Evolutionary conservation across 352 stramenopile genomes (phyloP).

Genomic region (Peronospora destructor): DNA sequence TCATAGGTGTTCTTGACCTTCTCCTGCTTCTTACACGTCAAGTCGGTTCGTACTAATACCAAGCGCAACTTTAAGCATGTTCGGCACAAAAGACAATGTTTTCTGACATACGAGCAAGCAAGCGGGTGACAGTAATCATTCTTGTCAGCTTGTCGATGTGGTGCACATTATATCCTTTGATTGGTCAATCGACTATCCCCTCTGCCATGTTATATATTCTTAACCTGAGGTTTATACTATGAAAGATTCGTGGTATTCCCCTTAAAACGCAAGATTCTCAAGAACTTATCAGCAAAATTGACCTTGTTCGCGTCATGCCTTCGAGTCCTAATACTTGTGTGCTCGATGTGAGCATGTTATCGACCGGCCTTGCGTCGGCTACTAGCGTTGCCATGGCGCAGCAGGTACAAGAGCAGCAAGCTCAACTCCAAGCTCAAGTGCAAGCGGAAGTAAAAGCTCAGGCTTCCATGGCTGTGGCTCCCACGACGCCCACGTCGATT

Average conservation of each 20-base stretch:
- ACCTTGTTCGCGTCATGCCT: slow-evolving; percentile 68
- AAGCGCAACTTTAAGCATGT: too few relatives aligned
- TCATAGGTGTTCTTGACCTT: too few relatives aligned
- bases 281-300: slow-evolving; percentile 46
- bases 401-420: slow-evolving; percentile 24
- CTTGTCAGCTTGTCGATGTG: too few relatives aligned
- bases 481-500: not conserved
- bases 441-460: slow-evolving; percentile 11
- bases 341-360: slow-evolving; percentile 24
- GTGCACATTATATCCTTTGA: too few relatives aligned
- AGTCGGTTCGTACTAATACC: too few relatives aligned
- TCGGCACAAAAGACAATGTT: too few relatives aligned
- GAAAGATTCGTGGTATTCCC: not conserved
- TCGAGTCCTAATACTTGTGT: slow-evolving; percentile 77
- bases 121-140: too few relatives aligned
- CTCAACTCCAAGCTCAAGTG: slow-evolving; percentile 16
- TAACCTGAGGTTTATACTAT: too few relatives aligned
- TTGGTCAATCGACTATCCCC: too few relatives aligned
- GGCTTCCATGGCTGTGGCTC: not conserved
- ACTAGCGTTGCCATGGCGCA: slow-evolving; percentile 25
- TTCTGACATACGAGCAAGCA: too few relatives aligned
- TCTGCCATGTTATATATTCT: too few relatives aligned
- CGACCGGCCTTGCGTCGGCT: slow-evolving; percentile 12
- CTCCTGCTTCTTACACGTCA: too few relatives aligned
- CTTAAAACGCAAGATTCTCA: slow-evolving; percentile 47